Base-by-base conservation (phyloP, 441 rosid genomes). In the Erodium texanum region DNA sequence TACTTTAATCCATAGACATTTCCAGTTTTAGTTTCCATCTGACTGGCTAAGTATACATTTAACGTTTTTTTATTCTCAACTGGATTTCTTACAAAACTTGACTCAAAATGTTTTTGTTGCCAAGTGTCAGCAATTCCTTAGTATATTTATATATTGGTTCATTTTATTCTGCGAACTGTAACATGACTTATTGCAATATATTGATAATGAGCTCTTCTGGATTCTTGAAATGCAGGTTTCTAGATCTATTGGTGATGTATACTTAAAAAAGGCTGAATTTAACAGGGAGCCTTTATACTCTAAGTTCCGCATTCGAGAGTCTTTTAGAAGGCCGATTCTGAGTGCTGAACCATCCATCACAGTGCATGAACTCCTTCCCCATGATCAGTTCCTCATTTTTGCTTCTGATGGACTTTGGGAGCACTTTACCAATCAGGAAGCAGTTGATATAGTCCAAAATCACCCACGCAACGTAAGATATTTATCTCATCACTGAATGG, bases 191-290 rank as follows among this genome's bases (percentile, higher is more conserved):
- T 66, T 50, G 58, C 58, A 50, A 50, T 50, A 50, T 50, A 50
- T 14, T 50, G 58, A 50, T 6, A 6, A n/a, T 27, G 4, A 27
- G 1, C 1, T 27, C 29, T 27, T 27, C n/a, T 50, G 58, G 58
- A 4, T n/a, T 50, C 58, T 45, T 10, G 41, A 67, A 63, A 73
- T 71, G 61, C 83, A 94, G 98, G 67, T 94, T 32, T 94, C 99
- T 32, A 88, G 92, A 82, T 88, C 96, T 43, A 89, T 92, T 15
- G 99, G 99, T 15, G 99, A 94, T 83, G 87, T 85, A 58, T 91
- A 88, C 80, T 74, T 93, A 79, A 91, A 93, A 93, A 85, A 83
- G 81, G 70, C 97, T 0, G 99, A 94, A 83, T 92, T 91, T 83
- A 94, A 94, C 82, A 65, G 91, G 78, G 99, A 88, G 76, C 99